Evolutionary conservation across 2,329 filamentous ascomycete species (phyloP).

Genomic region (Myriangium duriaei): DNA sequence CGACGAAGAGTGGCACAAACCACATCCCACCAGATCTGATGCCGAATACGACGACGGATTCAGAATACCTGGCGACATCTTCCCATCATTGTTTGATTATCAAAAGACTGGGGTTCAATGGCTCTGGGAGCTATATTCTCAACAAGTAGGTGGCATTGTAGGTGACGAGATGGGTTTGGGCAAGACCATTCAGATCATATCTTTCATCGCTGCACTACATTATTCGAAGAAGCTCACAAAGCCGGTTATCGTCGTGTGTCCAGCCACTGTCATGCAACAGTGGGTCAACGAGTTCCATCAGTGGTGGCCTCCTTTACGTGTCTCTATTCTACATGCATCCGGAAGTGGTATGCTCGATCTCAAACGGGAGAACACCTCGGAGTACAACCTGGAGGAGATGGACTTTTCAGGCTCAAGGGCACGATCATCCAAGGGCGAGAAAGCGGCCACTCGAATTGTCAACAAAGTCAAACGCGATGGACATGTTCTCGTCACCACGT

Average conservation of each 20-base stretch:
- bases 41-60: conserved; percentile 62
- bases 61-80: conserved; percentile 81
- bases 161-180: conserved; percentile 99
- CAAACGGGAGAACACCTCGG: conserved; percentile 44
- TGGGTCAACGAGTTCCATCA: conserved; percentile 98
- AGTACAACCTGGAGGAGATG: conserved; percentile 50
- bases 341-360: conserved; percentile 93
- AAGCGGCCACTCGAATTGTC: conserved; percentile 66
- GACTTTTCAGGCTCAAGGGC: conserved; percentile 17
- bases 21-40: conserved; percentile 72
- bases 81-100: conserved; percentile 85
- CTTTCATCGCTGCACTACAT: conserved; percentile 80
- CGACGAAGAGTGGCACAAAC: conserved; percentile 63
- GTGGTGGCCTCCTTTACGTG: conserved; percentile 98
- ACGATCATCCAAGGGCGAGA: conserved; percentile 43
- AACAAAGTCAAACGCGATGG: conserved; percentile 71
- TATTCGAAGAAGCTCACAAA: conserved; percentile 76
- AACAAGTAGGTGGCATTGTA: conserved; percentile 84
- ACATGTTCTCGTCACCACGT: conserved; percentile 90
- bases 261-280: conserved; percentile 87
- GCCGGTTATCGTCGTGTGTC: conserved; percentile 83
- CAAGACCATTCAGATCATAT: conserved; percentile 73
- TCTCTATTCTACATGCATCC: conserved; percentile 88
- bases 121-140: conserved; percentile 83
- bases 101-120: conserved; percentile 96